phyloP scores from a whole-genome alignment of 768 basidiomycete genomes.

The Dendrothele bispora region DNA sequence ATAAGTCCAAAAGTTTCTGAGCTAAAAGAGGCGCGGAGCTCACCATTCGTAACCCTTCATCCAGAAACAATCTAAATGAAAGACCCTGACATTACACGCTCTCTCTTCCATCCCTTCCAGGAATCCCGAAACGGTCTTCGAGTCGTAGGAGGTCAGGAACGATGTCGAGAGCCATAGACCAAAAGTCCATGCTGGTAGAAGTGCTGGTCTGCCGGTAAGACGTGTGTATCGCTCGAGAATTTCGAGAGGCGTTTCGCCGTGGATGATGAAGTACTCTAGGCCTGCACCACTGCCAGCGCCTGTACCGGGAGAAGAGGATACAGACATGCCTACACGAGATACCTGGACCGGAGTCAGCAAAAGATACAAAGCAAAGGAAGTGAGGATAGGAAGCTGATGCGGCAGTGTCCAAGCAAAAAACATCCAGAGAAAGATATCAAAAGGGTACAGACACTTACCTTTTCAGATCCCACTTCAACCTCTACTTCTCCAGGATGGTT shows the following conservation, averaged over 20 bases:
- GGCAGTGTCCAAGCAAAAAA: too few species aligned
- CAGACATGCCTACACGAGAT: constrained; percentile 60
- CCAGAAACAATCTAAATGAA: constrained; percentile 80
- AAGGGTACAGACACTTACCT: too few species aligned
- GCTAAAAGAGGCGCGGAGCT: too few species aligned
- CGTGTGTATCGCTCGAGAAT: constrained; percentile 62
- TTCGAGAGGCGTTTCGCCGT: constrained; percentile 67
- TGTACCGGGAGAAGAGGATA: too few species aligned
- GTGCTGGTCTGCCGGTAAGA: constrained; percentile 63
- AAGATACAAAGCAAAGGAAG: too few species aligned
- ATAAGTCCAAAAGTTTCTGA: constrained; percentile 3
- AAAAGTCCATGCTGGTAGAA: constrained; percentile 73
- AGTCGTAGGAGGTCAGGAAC: constrained; percentile 71
- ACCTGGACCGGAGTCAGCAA: too few species aligned
- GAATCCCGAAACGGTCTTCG: constrained; percentile 67
- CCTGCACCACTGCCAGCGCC: constrained; percentile 54
- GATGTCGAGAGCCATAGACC: constrained; percentile 79
- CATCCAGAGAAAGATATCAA: too few species aligned
- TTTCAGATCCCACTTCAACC: constrained; percentile 69
- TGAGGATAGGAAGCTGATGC: too few species aligned
- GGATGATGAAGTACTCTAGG: constrained; percentile 74
- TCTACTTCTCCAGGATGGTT: constrained; percentile 78
- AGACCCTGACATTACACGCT: constrained; percentile 63
- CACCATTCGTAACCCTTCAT: constrained; percentile 73
- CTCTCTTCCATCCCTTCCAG: constrained; percentile 70